Base-by-base conservation (phyloP, 2,329 filamentous ascomycete species). In the Elsinoe batatas region DNA sequence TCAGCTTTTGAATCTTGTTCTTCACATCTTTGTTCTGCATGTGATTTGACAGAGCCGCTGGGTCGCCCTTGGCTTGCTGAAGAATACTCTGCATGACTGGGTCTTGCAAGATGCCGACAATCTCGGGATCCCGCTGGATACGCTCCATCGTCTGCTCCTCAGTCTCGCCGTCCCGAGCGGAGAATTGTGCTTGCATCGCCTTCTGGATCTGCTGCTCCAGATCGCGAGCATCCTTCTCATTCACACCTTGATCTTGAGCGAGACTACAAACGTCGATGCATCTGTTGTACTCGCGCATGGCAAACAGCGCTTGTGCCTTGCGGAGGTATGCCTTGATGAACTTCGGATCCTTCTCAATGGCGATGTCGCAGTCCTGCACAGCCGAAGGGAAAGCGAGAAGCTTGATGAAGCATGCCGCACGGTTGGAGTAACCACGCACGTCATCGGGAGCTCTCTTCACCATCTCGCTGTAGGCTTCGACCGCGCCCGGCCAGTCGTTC, bases 201-300 rank as follows among this genome's bases (percentile, higher is more conserved):
- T 96, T 97, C 72, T 95, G 87, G 71, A 91, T 87, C 74, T 95
- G 89, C 69, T 88, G 81, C 67, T 96, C 89, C 65, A 98, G 95
- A 76, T 98, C 93, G 38, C 89, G 82, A 0, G 85, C 78, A 68
- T 96, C 93, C 68, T 88, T 89, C 58, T 86, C 84, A 63, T 83
- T 81, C 58, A 78, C 79, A 70, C 98, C 93, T 58, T 94, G 80
- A 63, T 83, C 79, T 7, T 79, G 76, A 1, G 94, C 93, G 68
- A 90, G 88, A 37, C 82, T 82, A 74, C 91, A 95, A 6, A 85
- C 87, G 68, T 98, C 93, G 57, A 97, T 77, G 68, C 88, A 94
- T 71, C 91, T 91, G 71, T 85, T 95, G 78, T 95, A 97, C 72
- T 98, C 91, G 71, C 93, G 88, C 93, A 98, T 98, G 64, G 90